Evolutionary conservation across 1,139 yeast genomes (phyloP).

Genomic region (Blastobotrys proliferans): DNA sequence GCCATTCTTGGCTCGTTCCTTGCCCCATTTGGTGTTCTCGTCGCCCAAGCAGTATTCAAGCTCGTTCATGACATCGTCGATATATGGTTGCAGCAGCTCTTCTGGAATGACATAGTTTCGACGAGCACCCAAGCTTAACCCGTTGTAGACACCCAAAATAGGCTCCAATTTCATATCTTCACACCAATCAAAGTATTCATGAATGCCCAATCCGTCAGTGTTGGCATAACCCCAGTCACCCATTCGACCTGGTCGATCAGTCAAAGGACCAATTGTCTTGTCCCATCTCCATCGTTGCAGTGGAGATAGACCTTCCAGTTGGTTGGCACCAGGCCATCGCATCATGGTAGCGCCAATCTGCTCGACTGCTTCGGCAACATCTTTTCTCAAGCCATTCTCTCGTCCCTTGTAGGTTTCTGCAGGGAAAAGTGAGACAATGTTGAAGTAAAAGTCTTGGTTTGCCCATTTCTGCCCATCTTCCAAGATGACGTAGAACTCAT

Average conservation of each 20-base stretch:
- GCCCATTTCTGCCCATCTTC: conserved; percentile 6
- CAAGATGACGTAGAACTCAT: conserved; percentile 8
- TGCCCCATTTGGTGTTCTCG: conserved; percentile 9
- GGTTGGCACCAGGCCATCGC: conserved; percentile 12
- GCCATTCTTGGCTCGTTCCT: conserved; percentile 8
- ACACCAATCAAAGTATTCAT: conserved; percentile 11
- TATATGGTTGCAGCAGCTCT: conserved; percentile 6
- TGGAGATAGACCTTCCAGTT: conserved; percentile 7
- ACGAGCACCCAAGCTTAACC: not conserved
- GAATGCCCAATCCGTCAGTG: conserved; percentile 11
- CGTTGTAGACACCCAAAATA: conserved; percentile 10
- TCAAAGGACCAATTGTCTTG: conserved; percentile 12
- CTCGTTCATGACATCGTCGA: conserved; percentile 10
- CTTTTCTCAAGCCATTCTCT: conserved; percentile 12
- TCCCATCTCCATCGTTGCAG: conserved; percentile 11
- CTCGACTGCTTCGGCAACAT: conserved; percentile 8
- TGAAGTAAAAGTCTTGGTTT: conserved; percentile 8
- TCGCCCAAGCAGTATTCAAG: conserved; percentile 12
- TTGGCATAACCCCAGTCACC: conserved; percentile 12
- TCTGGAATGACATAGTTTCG: conserved; percentile 3
- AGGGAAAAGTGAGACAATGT: conserved; percentile 13
- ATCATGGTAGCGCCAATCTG: conserved; percentile 7
- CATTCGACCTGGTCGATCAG: conserved; percentile 8
- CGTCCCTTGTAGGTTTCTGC: conserved; percentile 10
- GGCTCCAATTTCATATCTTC: conserved; percentile 13